A percentile compares a stretch with the other conserved stretches of the same genome.
Conservation (phyloP, 1,139 yeast species). For the Magnusiomyces sp. region DNA sequence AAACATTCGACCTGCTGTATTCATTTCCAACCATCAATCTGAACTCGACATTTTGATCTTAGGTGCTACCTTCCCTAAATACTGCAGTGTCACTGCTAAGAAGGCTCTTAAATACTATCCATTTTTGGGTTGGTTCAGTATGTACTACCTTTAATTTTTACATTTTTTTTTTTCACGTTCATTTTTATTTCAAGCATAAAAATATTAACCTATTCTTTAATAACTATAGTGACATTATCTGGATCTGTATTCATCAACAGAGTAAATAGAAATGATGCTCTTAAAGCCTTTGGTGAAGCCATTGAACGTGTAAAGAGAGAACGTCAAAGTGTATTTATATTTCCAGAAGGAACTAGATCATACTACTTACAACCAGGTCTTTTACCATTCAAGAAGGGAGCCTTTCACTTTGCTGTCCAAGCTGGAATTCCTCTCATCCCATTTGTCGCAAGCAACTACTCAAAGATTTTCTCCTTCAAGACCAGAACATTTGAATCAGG, state of each 20-base stretch:
- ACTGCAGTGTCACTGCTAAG: slow-evolving; percentile 90
- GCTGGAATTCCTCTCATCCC: slow-evolving; percentile 88
- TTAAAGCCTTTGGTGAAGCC: slow-evolving; percentile 65
- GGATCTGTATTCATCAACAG: slow-evolving; percentile 92
- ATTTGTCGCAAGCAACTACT: slow-evolving; percentile 76
- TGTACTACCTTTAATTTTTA: slow-evolving; percentile 29
- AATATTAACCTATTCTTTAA: slow-evolving; percentile 13
- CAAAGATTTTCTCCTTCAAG: slow-evolving; percentile 58
- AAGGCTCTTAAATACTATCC: slow-evolving; percentile 78
- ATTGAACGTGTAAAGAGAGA: slow-evolving; percentile 51
- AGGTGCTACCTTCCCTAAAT: slow-evolving; percentile 78
- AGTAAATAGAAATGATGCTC: slow-evolving; percentile 64
- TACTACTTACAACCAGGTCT: slow-evolving; percentile 59
- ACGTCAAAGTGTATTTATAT: slow-evolving; percentile 63
- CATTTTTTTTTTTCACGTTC: background rate
- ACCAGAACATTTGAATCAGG: slow-evolving; percentile 44
- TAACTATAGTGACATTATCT: slow-evolving; percentile 51
- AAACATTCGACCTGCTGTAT: slow-evolving; percentile 57
- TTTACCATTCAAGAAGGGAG: slow-evolving; percentile 93
- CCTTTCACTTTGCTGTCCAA: slow-evolving; percentile 93
- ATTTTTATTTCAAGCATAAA: background rate
- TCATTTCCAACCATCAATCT: slow-evolving; percentile 83
- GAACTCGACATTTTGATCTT: slow-evolving; percentile 74
- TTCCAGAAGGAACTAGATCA: slow-evolving; percentile 93
- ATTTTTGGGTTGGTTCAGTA: slow-evolving; percentile 87